Conservation (phyloP, 352 stramenopile species). For the Aphanomyces astaci region DNA sequence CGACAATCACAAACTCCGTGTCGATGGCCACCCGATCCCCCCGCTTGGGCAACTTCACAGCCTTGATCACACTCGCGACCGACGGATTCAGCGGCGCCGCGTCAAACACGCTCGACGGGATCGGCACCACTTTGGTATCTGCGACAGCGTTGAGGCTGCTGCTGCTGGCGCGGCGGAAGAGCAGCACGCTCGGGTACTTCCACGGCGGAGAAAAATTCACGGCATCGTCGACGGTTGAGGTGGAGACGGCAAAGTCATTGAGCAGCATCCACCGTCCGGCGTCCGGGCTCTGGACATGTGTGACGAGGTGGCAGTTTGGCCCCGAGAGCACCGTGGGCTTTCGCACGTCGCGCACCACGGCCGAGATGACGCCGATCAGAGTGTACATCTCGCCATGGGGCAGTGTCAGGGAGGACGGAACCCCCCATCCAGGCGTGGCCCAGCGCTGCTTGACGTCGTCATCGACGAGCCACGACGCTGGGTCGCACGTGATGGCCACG, state of each 20-base stretch:
- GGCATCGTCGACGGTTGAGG: constrained; percentile 47
- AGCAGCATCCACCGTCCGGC: constrained; percentile 55
- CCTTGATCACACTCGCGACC: constrained; percentile 16
- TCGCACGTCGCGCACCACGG: background rate
- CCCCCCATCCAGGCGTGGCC: background rate
- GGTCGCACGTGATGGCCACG: background rate
- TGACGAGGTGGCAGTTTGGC: constrained; percentile 16
- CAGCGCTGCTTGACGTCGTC: constrained; percentile 13
- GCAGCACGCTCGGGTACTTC: constrained; percentile 55
- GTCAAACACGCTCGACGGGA: constrained; percentile 21
- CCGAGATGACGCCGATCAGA: constrained; percentile 9
- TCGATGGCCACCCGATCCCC: constrained; percentile 82
- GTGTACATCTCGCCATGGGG: background rate
- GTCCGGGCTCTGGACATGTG: background rate
- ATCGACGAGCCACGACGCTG: background rate
- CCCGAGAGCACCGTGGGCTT: constrained; percentile 2
- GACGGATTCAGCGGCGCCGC: background rate
- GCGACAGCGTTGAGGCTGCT: background rate
- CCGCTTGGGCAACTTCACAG: constrained; percentile 32
- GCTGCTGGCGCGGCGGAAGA: constrained; percentile 24
- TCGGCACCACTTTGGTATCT: constrained; percentile 1
- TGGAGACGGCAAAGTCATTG: constrained; percentile 72
- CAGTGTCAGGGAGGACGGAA: background rate
- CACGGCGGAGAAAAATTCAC: constrained; percentile 58
- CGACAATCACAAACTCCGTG: constrained; percentile 59